Evolutionary conservation across 2,329 filamentous ascomycete genomes (phyloP), one percentile per base, ranked within the genome.

Genomic region (Botryotinia calthae): DNA sequence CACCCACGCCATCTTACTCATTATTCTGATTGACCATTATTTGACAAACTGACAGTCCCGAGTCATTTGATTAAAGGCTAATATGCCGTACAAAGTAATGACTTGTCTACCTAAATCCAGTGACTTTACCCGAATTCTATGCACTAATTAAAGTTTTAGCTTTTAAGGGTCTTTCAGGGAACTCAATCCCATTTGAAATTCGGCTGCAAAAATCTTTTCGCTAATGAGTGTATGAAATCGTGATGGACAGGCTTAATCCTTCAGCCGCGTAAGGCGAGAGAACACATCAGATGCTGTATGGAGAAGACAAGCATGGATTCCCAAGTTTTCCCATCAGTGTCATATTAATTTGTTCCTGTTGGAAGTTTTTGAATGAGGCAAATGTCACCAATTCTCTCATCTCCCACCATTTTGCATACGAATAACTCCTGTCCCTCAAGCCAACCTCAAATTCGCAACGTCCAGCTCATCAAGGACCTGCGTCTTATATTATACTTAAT

Each of bases 211-310:
- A 54, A 54, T 54, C 44, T 25, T 48, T n/a, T 65, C 28, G 28
- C 44, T 65, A 37, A 16, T 37, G 28, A 37, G 58, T 62, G 37
- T 20, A 40, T 40, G 31, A 66, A 46, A 22, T 54, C 34, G 28
- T 42, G 37, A 54, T 28, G 4, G 37, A 54, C 64, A 67, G 64
- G 64, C 64, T 67, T 67, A 56, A 67, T 67, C 64, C 64, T 67
- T 67, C 34, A 67, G 48, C 46, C 64, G 64, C 64, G 64, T 56
- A 67, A 67, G 64, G 64, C 64, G 64, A 67, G 42, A 31, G 46
- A 54, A 67, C 25, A 40, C 31, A 54, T 54, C 64, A 54, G 40
- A 28, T 66, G 20, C 40, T 16, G 25, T 63, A 14, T 31, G 40
- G 18, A 64, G 42, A 25, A 64, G 62, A 64, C 64, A 37, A 66